Percentiles rank a stretch among this genome's conserved stretches.
phyloP scores from a whole-genome alignment of 495 filamentous ascomycete species.

The Mytilinidion resinicola region DNA sequence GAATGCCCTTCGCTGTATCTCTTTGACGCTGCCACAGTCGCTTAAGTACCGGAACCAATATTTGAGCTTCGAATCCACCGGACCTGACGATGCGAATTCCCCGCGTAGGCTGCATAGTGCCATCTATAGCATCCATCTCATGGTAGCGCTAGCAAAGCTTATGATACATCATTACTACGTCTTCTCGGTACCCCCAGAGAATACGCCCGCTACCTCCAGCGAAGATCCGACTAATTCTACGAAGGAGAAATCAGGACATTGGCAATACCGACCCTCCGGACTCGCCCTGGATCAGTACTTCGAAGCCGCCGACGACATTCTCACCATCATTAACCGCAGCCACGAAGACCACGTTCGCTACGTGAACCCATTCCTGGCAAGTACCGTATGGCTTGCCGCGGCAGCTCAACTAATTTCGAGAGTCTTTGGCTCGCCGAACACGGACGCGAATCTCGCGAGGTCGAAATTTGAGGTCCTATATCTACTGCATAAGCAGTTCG shows the following conservation, averaged over 20 bases:
- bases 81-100: neutral
- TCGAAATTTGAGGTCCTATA: conserved; percentile 2
- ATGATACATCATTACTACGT: conserved; percentile 27
- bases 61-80: neutral
- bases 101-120: neutral
- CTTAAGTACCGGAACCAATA: conserved; percentile 2
- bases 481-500: neutral
- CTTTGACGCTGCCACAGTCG: neutral
- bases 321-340: neutral
- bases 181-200: neutral
- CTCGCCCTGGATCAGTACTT: neutral
- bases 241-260: neutral
- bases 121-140: neutral
- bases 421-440: neutral
- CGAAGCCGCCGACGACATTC: conserved; percentile 1
- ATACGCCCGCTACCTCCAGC: too few species aligned
- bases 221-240: neutral
- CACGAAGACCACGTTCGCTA: neutral
- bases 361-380: conserved; percentile 4
- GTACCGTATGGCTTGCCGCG: conserved; percentile 2
- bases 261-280: neutral
- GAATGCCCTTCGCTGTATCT: conserved; percentile 1
- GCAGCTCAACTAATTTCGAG: neutral
- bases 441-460: neutral
- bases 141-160: neutral